Evolutionary conservation across 2,329 filamentous ascomycete species (phyloP).

Genomic region (Colletotrichum sp.): DNA sequence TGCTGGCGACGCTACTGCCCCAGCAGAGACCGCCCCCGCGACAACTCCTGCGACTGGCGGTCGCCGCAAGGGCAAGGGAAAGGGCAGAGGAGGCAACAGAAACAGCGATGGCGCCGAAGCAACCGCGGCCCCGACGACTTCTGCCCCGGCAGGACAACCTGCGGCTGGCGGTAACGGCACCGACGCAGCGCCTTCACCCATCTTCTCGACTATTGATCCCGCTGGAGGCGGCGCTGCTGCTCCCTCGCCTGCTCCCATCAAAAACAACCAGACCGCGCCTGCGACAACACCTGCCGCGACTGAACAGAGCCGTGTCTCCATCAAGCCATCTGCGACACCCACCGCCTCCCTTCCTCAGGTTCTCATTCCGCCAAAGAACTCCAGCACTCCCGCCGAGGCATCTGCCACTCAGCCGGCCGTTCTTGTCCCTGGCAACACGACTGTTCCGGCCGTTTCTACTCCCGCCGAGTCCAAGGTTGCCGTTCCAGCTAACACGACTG

Average conservation of each 20-base stretch:
- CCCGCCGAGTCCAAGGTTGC: neutral
- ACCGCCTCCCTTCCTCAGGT: neutral
- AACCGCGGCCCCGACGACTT: neutral
- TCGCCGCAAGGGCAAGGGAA: neutral
- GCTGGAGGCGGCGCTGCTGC: neutral
- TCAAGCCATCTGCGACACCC: slow-evolving; percentile 11
- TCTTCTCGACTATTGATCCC: neutral
- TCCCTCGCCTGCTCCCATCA: neutral
- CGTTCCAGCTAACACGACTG: neutral
- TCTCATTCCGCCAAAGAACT: neutral
- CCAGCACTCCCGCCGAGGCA: neutral
- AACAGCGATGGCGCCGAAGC: neutral
- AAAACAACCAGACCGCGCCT: neutral
- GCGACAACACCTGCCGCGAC: neutral
- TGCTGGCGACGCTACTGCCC: neutral
- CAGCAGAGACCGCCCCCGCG: neutral
- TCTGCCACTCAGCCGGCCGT: neutral
- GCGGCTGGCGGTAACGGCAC: neutral
- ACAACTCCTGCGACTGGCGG: neutral
- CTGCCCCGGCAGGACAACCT: neutral
- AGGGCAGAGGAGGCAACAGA: neutral
- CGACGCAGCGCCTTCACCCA: neutral
- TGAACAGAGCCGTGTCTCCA: slow-evolving; percentile 1
- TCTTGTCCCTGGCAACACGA: neutral
- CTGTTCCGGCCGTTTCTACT: neutral